Evolutionary conservation across 2,329 filamentous ascomycete species (phyloP).

Genomic region (Talaromyces piceae): DNA sequence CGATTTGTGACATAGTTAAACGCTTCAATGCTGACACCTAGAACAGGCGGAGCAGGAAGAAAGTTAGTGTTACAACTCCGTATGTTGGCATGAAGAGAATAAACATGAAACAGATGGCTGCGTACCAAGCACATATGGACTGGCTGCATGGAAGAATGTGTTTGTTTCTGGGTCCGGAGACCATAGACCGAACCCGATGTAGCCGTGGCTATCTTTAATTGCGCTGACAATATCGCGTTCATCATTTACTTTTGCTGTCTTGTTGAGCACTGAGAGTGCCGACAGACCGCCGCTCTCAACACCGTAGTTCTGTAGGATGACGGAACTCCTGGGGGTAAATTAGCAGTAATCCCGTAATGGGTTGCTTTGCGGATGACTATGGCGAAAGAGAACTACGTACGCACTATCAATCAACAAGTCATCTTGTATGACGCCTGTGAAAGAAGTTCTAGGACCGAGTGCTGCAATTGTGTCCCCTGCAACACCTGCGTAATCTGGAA

Average conservation of each 20-base stretch:
- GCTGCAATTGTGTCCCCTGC: background rate
- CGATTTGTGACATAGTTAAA: conserved; percentile 3
- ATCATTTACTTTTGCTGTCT: background rate
- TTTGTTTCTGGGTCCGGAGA: background rate
- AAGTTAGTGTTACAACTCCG: background rate
- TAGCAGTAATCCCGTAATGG: background rate
- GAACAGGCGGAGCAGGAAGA: background rate
- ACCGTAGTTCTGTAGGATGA: background rate
- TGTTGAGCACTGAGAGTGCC: background rate
- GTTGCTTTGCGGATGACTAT: background rate
- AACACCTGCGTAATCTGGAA: background rate
- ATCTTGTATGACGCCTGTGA: background rate
- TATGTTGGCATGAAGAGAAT: background rate
- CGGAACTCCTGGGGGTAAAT: background rate
- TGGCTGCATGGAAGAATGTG: conserved; percentile 1
- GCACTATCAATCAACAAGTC: background rate
- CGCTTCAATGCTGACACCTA: background rate
- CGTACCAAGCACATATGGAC: background rate
- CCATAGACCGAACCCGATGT: conserved; percentile 1
- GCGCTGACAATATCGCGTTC: background rate
- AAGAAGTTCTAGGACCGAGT: background rate
- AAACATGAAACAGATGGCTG: background rate
- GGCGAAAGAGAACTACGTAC: background rate
- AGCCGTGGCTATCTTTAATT: background rate
- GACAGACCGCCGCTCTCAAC: background rate